Conservation (phyloP, 768 basidiomycete genomes). For the Pleurotus pulmonarius region DNA sequence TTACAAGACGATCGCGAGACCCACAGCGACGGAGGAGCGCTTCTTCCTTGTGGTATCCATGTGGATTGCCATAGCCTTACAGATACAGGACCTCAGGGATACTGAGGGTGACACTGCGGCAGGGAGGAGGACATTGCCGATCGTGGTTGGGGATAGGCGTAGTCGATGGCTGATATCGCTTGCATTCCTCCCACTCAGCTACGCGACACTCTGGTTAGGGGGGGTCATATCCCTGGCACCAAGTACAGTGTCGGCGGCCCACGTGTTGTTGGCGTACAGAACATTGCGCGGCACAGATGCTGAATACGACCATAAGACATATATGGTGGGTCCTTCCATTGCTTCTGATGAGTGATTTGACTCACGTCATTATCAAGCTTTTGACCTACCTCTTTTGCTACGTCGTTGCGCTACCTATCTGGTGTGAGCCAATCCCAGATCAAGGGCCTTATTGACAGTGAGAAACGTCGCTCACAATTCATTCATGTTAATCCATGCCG, state of each 20-base stretch:
- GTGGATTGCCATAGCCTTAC: constrained; percentile 8
- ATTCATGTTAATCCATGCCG: too few species aligned
- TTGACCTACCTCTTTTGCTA: constrained; percentile 10
- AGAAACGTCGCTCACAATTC: too few species aligned
- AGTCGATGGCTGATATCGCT: constrained; percentile 8
- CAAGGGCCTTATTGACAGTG: too few species aligned
- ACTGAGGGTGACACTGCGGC: constrained; percentile 11
- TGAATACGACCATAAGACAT: constrained; percentile 15
- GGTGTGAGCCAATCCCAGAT: not conserved
- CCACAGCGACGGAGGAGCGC: not conserved
- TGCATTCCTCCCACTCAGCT: constrained; percentile 7
- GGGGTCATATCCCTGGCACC: constrained; percentile 1
- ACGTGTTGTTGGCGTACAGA: constrained; percentile 11
- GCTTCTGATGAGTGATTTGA: not conserved
- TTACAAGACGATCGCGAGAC: constrained; percentile 7
- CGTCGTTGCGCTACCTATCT: constrained; percentile 1
- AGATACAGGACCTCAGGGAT: constrained; percentile 14
- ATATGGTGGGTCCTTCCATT: constrained; percentile 12
- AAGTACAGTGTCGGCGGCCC: not conserved
- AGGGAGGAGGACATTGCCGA: constrained; percentile 13
- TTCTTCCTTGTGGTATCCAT: constrained; percentile 4
- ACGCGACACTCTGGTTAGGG: constrained; percentile 3
- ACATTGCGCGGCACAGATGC: constrained; percentile 3
- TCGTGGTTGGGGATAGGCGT: constrained; percentile 9
- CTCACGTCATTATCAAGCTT: not conserved